Evolutionary conservation across 495 filamentous ascomycete genomes (phyloP).

Genomic region (Trichocladium antarcticum): DNA sequence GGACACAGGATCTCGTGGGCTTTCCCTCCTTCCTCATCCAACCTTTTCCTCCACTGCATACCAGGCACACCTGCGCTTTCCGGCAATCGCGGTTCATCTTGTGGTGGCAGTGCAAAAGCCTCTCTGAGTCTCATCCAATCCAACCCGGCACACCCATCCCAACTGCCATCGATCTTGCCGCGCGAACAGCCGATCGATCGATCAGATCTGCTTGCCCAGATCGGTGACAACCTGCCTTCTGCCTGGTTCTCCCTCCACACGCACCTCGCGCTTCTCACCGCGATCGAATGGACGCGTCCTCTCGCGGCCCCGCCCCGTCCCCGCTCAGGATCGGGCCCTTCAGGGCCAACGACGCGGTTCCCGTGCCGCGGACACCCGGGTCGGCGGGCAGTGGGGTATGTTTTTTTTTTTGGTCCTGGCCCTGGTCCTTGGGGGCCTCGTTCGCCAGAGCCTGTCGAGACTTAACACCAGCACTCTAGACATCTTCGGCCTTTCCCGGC

Average conservation of each 20-base stretch:
- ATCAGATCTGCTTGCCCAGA: background rate
- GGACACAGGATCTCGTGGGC: background rate
- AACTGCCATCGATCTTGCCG: background rate
- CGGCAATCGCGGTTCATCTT: background rate
- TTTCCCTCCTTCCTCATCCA: background rate
- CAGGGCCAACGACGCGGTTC: background rate
- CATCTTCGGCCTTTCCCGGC: background rate
- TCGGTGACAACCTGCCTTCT: background rate
- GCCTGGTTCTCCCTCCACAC: background rate
- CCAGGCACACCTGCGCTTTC: constrained; percentile 4
- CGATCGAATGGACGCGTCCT: constrained; percentile 6
- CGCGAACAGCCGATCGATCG: background rate
- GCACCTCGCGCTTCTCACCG: background rate
- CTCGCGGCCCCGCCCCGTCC: constrained; percentile 7
- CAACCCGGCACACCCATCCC: background rate
- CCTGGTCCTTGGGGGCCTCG: no score
- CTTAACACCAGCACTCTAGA: no score
- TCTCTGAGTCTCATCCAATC: background rate
- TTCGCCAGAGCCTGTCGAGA: no score
- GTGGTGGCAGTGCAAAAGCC: constrained; percentile 16
- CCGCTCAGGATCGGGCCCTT: constrained; percentile 8
- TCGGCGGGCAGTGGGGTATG: constrained; percentile 6
- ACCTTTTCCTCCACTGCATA: background rate
- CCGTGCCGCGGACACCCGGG: background rate
- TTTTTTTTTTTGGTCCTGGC: no score